Conservation (phyloP, 2,329 filamentous ascomycete species). For the Aspergillus quadricinctus region DNA sequence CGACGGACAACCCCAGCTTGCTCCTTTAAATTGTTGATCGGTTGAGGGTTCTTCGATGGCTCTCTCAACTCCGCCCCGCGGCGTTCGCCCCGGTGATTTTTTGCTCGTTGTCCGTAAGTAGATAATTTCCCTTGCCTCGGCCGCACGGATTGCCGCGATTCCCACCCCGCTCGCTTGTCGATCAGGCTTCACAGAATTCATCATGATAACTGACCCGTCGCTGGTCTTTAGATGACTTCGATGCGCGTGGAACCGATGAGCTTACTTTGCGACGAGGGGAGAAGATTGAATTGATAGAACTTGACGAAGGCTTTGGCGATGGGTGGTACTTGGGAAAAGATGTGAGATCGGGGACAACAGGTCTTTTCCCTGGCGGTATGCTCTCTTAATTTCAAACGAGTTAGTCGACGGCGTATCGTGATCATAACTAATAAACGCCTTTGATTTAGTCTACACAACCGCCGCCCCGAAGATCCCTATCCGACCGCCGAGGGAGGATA, state of each 20-base stretch:
- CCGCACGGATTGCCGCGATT: neutral
- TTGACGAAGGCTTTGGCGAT: conserved; percentile 64
- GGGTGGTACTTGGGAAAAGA: conserved; percentile 60
- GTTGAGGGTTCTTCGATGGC: conserved; percentile 27
- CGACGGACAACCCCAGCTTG: neutral
- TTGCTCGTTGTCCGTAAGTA: conserved; percentile 45
- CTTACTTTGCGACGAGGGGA: conserved; percentile 76
- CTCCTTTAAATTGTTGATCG: conserved; percentile 1
- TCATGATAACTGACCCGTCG: conserved; percentile 12
- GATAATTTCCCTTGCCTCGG: conserved; percentile 6
- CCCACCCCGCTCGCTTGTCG: conserved; percentile 2
- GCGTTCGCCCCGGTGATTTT: conserved; percentile 39
- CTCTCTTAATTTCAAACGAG: neutral
- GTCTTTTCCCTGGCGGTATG: conserved; percentile 48
- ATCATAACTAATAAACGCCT: neutral
- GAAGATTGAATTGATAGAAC: conserved; percentile 59
- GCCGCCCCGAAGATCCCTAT: conserved; percentile 21
- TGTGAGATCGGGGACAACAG: conserved; percentile 37
- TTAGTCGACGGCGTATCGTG: neutral
- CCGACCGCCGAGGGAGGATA: conserved; percentile 15
- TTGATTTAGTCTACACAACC: conserved; percentile 23
- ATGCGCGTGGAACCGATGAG: conserved; percentile 87
- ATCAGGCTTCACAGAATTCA: conserved; percentile 13
- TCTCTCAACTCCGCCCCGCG: conserved; percentile 30
- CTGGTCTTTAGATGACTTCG: conserved; percentile 74